Conservation (phyloP, 164 flowering plant species). For the Piper longum region DNA sequence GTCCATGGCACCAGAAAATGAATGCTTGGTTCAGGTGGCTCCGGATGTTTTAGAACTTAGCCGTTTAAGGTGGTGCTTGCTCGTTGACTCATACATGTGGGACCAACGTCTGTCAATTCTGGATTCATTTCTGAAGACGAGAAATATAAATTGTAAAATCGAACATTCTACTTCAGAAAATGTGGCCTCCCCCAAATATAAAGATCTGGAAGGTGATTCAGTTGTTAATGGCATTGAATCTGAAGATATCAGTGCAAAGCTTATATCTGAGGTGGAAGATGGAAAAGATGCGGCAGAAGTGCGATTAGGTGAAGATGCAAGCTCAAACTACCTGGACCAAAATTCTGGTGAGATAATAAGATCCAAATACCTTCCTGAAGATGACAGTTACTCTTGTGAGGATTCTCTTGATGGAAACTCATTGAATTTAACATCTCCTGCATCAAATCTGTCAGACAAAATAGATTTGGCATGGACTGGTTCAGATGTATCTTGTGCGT, state of each 20-base stretch:
- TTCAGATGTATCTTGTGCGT: conserved; percentile 24
- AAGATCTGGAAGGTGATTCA: conserved; percentile 28
- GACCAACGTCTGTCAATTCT: conserved; percentile 52
- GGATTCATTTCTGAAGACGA: conserved; percentile 37
- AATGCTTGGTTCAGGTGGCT: conserved; percentile 10
- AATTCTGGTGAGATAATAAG: conserved; percentile 3
- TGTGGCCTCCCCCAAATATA: conserved; percentile 15
- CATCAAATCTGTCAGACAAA: conserved; percentile 62
- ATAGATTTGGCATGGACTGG: conserved; percentile 97
- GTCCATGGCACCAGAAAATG: conserved; percentile 18
- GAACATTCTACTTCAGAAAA: conserved; percentile 11
- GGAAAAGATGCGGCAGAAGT: conserved; percentile 1
- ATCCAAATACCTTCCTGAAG: not conserved
- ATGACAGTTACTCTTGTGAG: conserved; percentile 19
- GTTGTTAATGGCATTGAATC: conserved; percentile 8
- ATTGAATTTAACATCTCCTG: conserved; percentile 27
- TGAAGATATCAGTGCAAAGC: conserved; percentile 21
- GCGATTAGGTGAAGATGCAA: conserved; percentile 8
- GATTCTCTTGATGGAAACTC: conserved; percentile 11
- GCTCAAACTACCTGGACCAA: conserved; percentile 11
- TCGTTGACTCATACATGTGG: conserved; percentile 65
- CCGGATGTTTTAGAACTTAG: conserved; percentile 66
- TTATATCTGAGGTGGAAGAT: conserved; percentile 13
- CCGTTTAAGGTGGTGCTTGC: conserved; percentile 52
- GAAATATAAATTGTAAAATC: conserved; percentile 15